Base-by-base conservation (phyloP, 352 stramenopile genomes). In the Globisporangium echinulatum region DNA sequence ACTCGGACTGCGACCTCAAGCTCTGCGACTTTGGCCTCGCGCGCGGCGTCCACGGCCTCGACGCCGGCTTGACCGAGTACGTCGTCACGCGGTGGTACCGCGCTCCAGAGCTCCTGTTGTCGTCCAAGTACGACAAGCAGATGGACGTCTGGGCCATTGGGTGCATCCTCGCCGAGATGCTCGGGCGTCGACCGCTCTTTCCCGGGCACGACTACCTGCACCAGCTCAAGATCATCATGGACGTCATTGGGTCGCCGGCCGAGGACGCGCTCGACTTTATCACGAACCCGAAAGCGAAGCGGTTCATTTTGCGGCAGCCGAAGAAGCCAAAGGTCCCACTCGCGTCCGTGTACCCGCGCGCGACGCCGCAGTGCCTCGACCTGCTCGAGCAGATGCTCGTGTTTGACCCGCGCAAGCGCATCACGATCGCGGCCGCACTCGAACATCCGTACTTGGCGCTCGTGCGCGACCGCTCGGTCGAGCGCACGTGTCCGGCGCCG, bases 1-100 rank as follows among this genome's bases (percentile, higher is more conserved):
- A 91, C 62, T 86, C 78, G 56, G 80, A 92, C 63, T 92, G 82
- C 62, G 82, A 92, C 61, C 59, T 92, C 47, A 90, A 90, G 58
- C 58, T 92, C 36, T 92, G 82, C 57, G 82, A 92, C 63, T 92
- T 92, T 68, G 82, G 82, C 6, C 70, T 92, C 38, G 82, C 82
- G 48, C 76, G 82, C 57, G 82, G 82, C 49, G 81, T 92, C 15
- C 69, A 92, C 42, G 85, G 82, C 5, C 66, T 89, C 43, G 82
- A 91, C 52, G 78, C 76, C n/a, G 77, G 79, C n/a, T 70, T 96
- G 3, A 96, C 87, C 6, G 89, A 96, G 66, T 96, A 97, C 61
- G 89, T 97, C 15, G 89, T 97, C 36, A 97, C 89, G 43, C 75
- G 90, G 36, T 97, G 90, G 90, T 97, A 97, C 61, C 78, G 90